These are phyloP conservation scores for Eruca vesicaria DNA, from an alignment of 441 rosid genomes.

Conservation along the genomic window DNA sequence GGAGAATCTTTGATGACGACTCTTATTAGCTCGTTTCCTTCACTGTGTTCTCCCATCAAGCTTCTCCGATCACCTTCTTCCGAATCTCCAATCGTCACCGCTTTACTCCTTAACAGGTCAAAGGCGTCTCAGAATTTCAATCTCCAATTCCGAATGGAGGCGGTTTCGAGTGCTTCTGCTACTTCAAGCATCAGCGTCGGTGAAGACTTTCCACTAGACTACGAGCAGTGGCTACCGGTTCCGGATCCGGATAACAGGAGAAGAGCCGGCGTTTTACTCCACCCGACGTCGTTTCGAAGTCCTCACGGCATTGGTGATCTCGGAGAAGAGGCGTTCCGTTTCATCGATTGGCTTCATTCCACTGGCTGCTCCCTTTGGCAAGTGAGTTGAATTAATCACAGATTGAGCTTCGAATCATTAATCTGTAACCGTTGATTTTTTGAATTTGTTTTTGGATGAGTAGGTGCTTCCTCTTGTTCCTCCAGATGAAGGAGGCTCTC, in stretches of 20 bases:
- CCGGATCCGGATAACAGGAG: constrained; percentile 44
- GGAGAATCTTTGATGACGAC: constrained; percentile 39
- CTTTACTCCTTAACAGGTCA: constrained; percentile 15
- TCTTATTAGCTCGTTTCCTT: constrained; percentile 36
- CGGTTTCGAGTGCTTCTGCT: constrained; percentile 27
- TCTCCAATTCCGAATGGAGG: constrained; percentile 19
- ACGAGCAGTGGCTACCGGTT: constrained; percentile 56
- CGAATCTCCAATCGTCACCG: not conserved
- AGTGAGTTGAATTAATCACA: constrained; percentile 35
- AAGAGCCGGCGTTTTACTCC: constrained; percentile 89
- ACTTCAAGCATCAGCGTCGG: constrained; percentile 45
- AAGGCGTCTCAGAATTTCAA: constrained; percentile 3
- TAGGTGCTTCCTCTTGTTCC: constrained; percentile 99
- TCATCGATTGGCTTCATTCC: constrained; percentile 85
- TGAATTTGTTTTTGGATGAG: not conserved
- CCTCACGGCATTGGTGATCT: constrained; percentile 90
- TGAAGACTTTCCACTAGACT: constrained; percentile 62
- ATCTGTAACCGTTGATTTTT: not conserved
- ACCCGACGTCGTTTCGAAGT: constrained; percentile 87
- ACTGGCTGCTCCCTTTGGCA: constrained; percentile 96
- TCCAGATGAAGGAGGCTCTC: constrained; percentile 80
- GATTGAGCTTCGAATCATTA: not conserved
- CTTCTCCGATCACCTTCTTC: constrained; percentile 4
- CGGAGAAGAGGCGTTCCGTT: constrained; percentile 71
- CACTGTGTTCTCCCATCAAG: constrained; percentile 22